These are phyloP conservation scores for Emergomyces pasteurianus DNA, from an alignment of 2,329 filamentous ascomycete genomes.

Conservation along the genomic window DNA sequence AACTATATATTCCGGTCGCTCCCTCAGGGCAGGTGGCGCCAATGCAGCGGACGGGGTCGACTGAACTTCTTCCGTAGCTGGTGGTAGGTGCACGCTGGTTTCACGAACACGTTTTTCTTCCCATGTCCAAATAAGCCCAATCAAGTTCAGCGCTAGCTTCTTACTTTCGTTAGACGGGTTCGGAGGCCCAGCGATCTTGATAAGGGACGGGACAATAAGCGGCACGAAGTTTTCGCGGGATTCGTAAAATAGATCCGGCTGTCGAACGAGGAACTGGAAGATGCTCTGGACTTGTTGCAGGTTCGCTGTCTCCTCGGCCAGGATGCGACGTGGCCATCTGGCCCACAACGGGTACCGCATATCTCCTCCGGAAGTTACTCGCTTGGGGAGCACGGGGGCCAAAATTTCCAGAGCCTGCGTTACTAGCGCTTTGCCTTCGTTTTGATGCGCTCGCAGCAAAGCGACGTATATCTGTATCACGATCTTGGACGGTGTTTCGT, in stretches of 20 bases:
- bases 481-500: conserved; percentile 93
- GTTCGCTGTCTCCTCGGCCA: conserved; percentile 90
- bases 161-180: conserved; percentile 85
- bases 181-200: conserved; percentile 67
- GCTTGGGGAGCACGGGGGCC: conserved; percentile 82
- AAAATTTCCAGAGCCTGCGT: conserved; percentile 90
- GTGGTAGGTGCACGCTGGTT: background rate
- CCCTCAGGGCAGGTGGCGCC: conserved; percentile 31
- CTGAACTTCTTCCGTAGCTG: conserved; percentile 57
- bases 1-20: conserved; percentile 56
- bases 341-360: conserved; percentile 73
- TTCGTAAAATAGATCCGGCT: conserved; percentile 89
- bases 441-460: conserved; percentile 82
- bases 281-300: conserved; percentile 93
- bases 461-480: conserved; percentile 91
- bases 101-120: conserved; percentile 65
- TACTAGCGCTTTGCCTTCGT: conserved; percentile 81
- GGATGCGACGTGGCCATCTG: conserved; percentile 74
- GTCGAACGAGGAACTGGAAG: conserved; percentile 88
- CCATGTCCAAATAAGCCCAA: conserved; percentile 86
- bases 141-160: conserved; percentile 79
- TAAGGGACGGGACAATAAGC: conserved; percentile 75
- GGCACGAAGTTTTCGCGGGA: conserved; percentile 82
- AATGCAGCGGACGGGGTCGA: conserved; percentile 41
- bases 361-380: conserved; percentile 50